Evolutionary conservation across 164 flowering plant genomes (phyloP).

Genomic region (Annona squamosa): DNA sequence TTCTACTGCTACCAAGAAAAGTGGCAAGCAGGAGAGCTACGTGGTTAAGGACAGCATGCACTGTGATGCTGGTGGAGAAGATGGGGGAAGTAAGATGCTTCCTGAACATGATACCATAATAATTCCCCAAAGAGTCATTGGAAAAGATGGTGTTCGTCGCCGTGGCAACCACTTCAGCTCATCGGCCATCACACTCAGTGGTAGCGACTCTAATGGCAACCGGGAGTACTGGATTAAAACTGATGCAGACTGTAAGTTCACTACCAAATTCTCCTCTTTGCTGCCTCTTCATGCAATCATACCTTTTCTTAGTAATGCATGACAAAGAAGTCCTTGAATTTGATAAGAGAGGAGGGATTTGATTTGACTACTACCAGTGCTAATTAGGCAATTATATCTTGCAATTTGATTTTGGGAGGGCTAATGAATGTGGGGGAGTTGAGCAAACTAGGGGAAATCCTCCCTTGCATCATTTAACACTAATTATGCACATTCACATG

Average conservation of each 20-base stretch:
- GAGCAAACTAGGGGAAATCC: too few species aligned
- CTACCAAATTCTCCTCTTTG: not conserved
- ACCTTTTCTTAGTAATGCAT: too few species aligned
- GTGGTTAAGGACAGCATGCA: conserved; percentile 27
- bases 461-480: too few species aligned
- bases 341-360: too few species aligned
- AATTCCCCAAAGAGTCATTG: conserved; percentile 25
- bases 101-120: conserved; percentile 35
- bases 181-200: conserved; percentile 22
- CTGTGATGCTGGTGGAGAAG: conserved; percentile 17
- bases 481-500: too few species aligned
- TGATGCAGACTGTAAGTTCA: conserved; percentile 87
- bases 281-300: not conserved
- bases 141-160: conserved; percentile 29
- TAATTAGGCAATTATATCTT: too few species aligned
- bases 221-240: conserved; percentile 85
- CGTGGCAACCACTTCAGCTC: conserved; percentile 34
- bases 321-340: too few species aligned
- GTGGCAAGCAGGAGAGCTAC: conserved; percentile 22
- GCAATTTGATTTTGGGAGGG: too few species aligned
- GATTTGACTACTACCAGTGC: too few species aligned
- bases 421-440: too few species aligned
- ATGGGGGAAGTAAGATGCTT: conserved; percentile 21
- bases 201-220: conserved; percentile 47
- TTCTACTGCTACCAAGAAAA: conserved; percentile 26